Base-by-base conservation (phyloP, 306 rosid genomes). In the Prunus salicina region DNA sequence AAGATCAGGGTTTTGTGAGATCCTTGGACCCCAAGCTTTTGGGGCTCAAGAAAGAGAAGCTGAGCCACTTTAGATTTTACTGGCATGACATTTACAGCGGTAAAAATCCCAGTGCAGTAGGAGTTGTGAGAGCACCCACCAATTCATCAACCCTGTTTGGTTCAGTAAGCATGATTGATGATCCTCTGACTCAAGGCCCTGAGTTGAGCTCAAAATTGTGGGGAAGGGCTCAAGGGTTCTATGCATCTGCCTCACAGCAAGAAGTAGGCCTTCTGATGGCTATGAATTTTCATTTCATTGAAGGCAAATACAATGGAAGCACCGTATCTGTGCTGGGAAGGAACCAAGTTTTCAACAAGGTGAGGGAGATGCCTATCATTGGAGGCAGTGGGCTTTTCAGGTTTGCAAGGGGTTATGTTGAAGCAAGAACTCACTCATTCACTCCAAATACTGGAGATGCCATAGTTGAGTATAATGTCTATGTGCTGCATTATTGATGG, bases 351-450 rank as follows among this genome's bases (percentile, higher is more conserved):
- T 69, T 79, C 73, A 8, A 78, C 3, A 81, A 78, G 61, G 80
- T 76, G 18, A 88, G 98, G 61, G 96, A 93, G 76, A 84, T 93
- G 98, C 97, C 96, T 13, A 90, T 89, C 71, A 83, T 91, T 19
- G 97, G 95, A 41, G 97, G 98, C 1, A 91, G 95, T 65, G 96
- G 98, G 0, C 80, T 89, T 28, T 93, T 93, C 79, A 43, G 91
- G 53, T 88, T 93, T 79, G 95, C 97, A 0, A 81, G 91, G 6
- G 96, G 97, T 0, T 93, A 91, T 84, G 93, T 77, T 14, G 62
- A 79, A 11, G 89, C 82, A 12, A 77, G 67, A n/a, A 93, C 93
- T 67, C 73, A 77, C 12, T 76, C 69, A 7, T 16, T 80, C 16
- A 38, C 75, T 25, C 2, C 9, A 3, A 4, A 19, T 8, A 77